Conservation (phyloP, 116 monocot genomes). For the Phalaenopsis hybrid region DNA sequence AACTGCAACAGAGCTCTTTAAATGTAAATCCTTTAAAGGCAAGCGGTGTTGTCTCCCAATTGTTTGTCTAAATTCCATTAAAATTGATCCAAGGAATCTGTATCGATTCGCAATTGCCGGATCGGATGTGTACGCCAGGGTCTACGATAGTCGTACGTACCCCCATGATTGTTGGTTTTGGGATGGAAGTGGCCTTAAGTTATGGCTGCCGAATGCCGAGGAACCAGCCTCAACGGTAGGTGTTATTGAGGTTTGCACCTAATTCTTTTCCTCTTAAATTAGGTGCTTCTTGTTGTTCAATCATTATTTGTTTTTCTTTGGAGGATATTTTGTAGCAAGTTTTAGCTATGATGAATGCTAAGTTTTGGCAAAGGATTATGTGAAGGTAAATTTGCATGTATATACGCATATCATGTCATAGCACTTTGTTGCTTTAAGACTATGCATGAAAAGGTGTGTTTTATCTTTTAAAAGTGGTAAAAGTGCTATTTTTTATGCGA, state of each 20-base stretch:
- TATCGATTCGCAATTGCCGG: conserved; percentile 65
- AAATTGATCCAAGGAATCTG: conserved; percentile 64
- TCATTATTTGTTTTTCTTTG: not conserved
- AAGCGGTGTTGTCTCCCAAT: conserved; percentile 9
- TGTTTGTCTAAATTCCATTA: conserved; percentile 60
- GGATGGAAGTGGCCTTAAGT: conserved; percentile 83
- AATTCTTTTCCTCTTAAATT: not conserved
- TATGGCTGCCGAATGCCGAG: conserved; percentile 63
- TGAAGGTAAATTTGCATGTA: too few species aligned
- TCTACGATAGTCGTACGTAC: conserved; percentile 63
- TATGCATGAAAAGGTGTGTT: too few species aligned
- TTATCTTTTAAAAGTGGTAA: too few species aligned
- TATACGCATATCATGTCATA: too few species aligned
- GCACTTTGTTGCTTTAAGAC: too few species aligned
- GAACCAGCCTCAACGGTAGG: conserved; percentile 41
- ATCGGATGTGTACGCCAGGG: conserved; percentile 50
- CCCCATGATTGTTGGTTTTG: conserved; percentile 69
- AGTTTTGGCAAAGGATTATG: too few species aligned
- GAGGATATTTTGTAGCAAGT: not conserved
- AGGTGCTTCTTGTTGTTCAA: not conserved
- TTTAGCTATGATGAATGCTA: not conserved
- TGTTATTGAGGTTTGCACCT: conserved; percentile 44
- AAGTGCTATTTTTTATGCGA: too few species aligned
- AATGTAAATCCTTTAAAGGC: conserved; percentile 38
- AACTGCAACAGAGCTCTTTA: conserved; percentile 44